These are phyloP conservation scores for Leccinum angustisporum DNA, from an alignment of 1,284 basidiomycete genomes.

Conservation along the genomic window DNA sequence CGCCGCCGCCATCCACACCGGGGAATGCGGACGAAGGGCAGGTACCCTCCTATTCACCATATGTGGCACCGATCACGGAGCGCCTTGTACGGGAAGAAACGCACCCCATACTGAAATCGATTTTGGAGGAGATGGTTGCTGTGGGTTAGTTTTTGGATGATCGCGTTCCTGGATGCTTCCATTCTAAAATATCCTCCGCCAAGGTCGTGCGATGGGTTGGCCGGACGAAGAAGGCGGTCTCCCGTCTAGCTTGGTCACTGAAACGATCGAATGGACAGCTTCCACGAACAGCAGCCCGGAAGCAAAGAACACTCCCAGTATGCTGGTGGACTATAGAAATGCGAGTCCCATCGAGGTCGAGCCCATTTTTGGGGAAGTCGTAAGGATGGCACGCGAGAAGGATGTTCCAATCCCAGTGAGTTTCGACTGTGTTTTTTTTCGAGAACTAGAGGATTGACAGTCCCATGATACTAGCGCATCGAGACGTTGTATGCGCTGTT, in stretches of 20 bases:
- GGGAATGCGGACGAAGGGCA: constrained; percentile 22
- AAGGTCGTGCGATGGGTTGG: constrained; percentile 52
- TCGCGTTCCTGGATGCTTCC: not conserved
- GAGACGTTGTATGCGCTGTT: constrained; percentile 52
- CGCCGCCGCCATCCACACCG: not conserved
- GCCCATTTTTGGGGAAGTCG: constrained; percentile 61
- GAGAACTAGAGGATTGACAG: not conserved
- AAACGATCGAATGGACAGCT: constrained; percentile 42
- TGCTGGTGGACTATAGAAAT: constrained; percentile 58
- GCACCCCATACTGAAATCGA: constrained; percentile 46
- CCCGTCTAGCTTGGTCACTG: constrained; percentile 42
- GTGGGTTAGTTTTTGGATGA: constrained; percentile 36
- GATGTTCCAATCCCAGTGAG: constrained; percentile 54
- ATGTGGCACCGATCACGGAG: constrained; percentile 44
- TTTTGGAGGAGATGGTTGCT: constrained; percentile 47
- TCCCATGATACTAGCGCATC: constrained; percentile 38
- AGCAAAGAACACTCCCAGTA: constrained; percentile 53
- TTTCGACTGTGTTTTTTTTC: not conserved
- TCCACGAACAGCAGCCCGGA: constrained; percentile 41
- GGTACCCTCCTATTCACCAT: constrained; percentile 35
- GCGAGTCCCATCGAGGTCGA: constrained; percentile 65
- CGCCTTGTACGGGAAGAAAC: constrained; percentile 46
- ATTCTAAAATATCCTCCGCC: constrained; percentile 7
- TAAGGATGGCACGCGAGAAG: constrained; percentile 48
- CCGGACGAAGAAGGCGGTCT: constrained; percentile 44